Evolutionary conservation across 768 basidiomycete genomes (phyloP).

Genomic region (Dioszegia hungarica): DNA sequence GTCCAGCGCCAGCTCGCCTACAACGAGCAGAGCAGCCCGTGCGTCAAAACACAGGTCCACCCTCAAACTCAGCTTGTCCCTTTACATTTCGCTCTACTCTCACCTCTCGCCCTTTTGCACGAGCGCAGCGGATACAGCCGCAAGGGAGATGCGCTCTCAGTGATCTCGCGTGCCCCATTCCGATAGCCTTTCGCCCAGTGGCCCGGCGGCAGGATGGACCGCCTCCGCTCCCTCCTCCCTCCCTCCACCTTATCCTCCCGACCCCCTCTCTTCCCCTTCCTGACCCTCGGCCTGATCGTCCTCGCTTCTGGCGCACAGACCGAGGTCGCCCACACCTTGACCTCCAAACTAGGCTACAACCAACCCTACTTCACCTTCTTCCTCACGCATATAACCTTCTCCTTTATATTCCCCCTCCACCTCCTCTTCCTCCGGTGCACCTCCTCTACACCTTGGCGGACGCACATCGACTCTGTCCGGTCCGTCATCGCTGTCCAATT

Average conservation of each 20-base stretch:
- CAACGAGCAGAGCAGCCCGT: no score
- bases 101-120: no score
- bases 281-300: constrained; percentile 38
- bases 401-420: constrained; percentile 76
- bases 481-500: background rate
- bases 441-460: background rate
- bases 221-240: no score
- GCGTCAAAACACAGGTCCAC: no score
- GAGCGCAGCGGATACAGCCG: no score
- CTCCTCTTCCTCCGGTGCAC: constrained; percentile 58
- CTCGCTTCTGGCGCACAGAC: constrained; percentile 42
- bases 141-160: no score
- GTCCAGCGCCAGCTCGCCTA: no score
- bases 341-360: constrained; percentile 67
- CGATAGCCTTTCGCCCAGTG: no score
- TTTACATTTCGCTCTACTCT: no score
- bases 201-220: no score
- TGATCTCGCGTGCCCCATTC: no score
- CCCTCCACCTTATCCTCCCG: background rate
- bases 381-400: constrained; percentile 74
- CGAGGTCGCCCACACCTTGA: constrained; percentile 58
- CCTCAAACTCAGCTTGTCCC: no score
- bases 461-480: background rate
- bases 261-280: constrained; percentile 25
- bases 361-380: constrained; percentile 85